Percentiles rank a stretch among this genome's conserved stretches.
phyloP scores from a whole-genome alignment of 306 rosid species.

The Lathyrus oleraceus region DNA sequence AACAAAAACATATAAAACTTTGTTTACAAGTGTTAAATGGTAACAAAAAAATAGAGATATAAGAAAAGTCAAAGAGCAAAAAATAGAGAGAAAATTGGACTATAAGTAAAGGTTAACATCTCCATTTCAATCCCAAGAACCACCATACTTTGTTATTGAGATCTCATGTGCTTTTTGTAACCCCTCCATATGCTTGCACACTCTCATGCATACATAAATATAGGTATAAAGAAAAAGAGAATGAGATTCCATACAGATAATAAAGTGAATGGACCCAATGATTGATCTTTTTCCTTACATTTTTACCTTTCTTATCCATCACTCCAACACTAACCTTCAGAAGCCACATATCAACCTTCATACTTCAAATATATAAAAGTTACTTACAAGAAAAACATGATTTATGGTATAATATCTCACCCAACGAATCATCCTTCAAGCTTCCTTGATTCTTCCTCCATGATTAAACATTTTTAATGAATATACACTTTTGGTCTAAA shows the following conservation, averaged over 20 bases:
- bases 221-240: background rate
- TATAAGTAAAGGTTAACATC: background rate
- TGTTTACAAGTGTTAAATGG: background rate
- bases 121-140: constrained; percentile 23
- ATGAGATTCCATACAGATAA: constrained; percentile 58
- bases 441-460: constrained; percentile 54
- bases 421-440: constrained; percentile 50
- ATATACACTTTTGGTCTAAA: background rate
- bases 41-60: constrained; percentile 7
- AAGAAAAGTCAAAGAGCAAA: background rate
- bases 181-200: constrained; percentile 31
- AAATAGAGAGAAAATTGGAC: background rate
- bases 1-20: constrained; percentile 9
- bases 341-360: constrained; percentile 13
- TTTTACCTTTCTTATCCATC: constrained; percentile 64
- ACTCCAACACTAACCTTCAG: constrained; percentile 44
- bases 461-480: background rate
- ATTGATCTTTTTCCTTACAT: constrained; percentile 54
- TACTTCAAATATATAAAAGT: constrained; percentile 32
- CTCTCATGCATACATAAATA: constrained; percentile 30
- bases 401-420: constrained; percentile 44
- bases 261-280: constrained; percentile 53
- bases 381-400: constrained; percentile 32
- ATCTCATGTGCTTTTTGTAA: constrained; percentile 30
- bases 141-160: background rate